Percentiles rank a stretch among this genome's conserved stretches.
These are phyloP conservation scores for Telopea speciosissima DNA, from an alignment of 177 flowering plant species.

Conservation along the genomic window DNA sequence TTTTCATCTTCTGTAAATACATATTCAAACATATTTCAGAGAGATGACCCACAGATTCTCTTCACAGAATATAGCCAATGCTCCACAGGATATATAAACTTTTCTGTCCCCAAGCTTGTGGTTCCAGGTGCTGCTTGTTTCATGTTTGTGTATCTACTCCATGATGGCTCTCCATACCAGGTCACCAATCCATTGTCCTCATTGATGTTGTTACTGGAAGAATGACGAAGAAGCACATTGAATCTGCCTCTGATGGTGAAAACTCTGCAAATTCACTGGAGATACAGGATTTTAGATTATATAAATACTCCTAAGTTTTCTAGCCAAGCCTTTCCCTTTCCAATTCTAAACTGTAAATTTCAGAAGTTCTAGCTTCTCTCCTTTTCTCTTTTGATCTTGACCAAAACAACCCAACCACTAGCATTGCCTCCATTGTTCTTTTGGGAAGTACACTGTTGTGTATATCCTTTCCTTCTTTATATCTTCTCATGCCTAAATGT, in stretches of 20 bases:
- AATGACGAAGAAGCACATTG: conserved; percentile 8
- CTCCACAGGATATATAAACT: not conserved
- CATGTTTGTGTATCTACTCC: conserved; percentile 5
- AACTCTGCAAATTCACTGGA: not conserved
- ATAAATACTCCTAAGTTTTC: too few species aligned
- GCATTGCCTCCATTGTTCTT: too few species aligned
- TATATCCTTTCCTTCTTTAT: too few species aligned
- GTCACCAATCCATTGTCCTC: conserved; percentile 3
- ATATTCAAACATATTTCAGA: not conserved
- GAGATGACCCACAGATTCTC: not conserved
- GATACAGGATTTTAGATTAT: not conserved
- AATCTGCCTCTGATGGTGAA: conserved; percentile 2
- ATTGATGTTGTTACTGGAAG: not conserved
- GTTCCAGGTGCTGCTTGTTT: conserved; percentile 11
- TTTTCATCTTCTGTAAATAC: not conserved
- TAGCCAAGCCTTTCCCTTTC: too few species aligned
- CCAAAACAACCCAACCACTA: too few species aligned
- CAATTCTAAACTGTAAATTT: too few species aligned
- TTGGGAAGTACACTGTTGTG: too few species aligned
- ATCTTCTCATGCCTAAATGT: too few species aligned
- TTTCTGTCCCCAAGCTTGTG: not conserved
- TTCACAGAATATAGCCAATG: not conserved
- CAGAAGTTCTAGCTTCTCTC: too few species aligned
- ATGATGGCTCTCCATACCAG: conserved; percentile 10
- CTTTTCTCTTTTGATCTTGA: too few species aligned